These are phyloP conservation scores for Solanum hybrid DNA, from an alignment of 305 asterid species.

Conservation along the genomic window DNA sequence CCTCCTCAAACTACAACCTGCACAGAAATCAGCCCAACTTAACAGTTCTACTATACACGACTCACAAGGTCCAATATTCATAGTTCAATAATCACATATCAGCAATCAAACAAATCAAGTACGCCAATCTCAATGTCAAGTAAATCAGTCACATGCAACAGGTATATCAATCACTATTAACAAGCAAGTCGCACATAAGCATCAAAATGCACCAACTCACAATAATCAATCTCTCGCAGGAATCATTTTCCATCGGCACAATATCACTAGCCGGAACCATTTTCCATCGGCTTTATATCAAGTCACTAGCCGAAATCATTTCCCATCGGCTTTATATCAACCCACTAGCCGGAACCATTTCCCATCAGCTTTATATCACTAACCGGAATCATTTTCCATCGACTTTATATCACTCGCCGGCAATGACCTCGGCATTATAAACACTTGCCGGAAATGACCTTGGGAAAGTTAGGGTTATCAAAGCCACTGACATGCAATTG, in stretches of 20 bases:
- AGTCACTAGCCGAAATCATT: too few relatives aligned
- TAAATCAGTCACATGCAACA: not conserved
- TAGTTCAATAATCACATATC: not conserved
- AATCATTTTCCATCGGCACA: not conserved
- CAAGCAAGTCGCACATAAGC: not conserved
- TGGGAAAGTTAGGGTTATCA: not conserved
- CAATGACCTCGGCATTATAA: not conserved
- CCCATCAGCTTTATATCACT: too few relatives aligned
- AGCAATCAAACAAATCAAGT: not conserved
- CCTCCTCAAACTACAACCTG: not conserved
- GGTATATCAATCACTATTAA: not conserved
- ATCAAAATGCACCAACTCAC: not conserved
- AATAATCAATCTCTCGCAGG: not conserved
- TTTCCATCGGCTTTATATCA: too few relatives aligned
- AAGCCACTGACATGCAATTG: not conserved
- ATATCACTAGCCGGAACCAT: not conserved
- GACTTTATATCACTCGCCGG: not conserved
- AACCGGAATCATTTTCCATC: fast-evolving
- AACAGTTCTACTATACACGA: not conserved
- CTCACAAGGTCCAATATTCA: not conserved
- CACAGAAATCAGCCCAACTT: not conserved
- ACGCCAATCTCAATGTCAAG: not conserved
- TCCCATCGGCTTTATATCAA: not conserved
- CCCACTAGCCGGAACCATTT: too few relatives aligned
- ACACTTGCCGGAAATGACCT: not conserved